Base-by-base conservation (phyloP, 1,284 basidiomycete species). In the Rhodotorula sp. region DNA sequence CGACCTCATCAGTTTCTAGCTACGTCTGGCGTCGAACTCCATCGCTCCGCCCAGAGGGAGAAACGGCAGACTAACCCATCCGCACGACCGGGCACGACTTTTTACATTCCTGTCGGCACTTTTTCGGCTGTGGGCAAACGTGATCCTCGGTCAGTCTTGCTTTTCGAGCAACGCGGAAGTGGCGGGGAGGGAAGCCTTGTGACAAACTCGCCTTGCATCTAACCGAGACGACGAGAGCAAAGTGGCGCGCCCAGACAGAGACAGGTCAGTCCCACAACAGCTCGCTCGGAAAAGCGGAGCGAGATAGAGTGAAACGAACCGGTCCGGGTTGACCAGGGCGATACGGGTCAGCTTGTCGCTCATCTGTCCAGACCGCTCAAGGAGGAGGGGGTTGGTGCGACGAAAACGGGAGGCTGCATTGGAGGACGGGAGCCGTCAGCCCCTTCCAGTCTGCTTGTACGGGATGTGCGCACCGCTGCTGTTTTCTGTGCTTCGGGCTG, bases 81-180 rank as follows among this genome's bases (percentile, higher is more conserved):
- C 93, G 93, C 67, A 96, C 94, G 64, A 97, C 95, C 53, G 94
- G 95, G 85, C 94, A 97, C 83, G 93, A 95, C 88, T 93, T 93
- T 85, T 92, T 94, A 82, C 92, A 93, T 81, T 94, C 92, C 78
- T 92, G 91, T 17, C 91, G 89, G 78, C 91, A 94, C 70, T 78
- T 78, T 66, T 78, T 78, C 58, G 77, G 77, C 70, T 78, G 70
- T 24, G 45, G 63, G 83, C 90, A 83, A 3, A 3, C 17, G 15
- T 7, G 14, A 30, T 1, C 44, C 6, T 18, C 42, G 6, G 6
- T 26, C 17, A 59, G 8, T 20, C 33, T 33, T n/a, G n/a, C n/a
- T n/a, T n/a, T n/a, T n/a, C n/a, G n/a, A n/a, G n/a, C n/a, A n/a
- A n/a, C n/a, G n/a, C n/a, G n/a, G n/a, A n/a, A n/a, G n/a, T n/a